Base-by-base conservation (phyloP, 176 grass and related monocot species). In the Dactylis glomerata region DNA sequence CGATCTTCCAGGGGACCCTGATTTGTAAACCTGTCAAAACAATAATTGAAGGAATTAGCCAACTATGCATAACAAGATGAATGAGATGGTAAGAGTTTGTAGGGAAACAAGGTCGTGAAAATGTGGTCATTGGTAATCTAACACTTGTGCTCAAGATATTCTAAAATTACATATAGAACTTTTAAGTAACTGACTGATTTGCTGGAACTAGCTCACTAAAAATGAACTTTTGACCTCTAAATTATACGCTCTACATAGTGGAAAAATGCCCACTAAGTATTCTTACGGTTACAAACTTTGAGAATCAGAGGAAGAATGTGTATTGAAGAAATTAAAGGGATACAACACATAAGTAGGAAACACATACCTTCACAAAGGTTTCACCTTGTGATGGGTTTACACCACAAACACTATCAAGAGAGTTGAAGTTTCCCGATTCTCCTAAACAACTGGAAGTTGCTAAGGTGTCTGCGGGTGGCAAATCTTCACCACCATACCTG, bases 351-450 rank as follows among this genome's bases (percentile, higher is more conserved):
- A 83, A 74, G 23, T 57, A 67, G 81, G 37, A 64, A 68, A 54
- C 19, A 61, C 62, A 88, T 55, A 97, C 95, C 92, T 97, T 97
- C 85, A 97, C 95, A 80, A 97, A 97, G 71, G 92, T 97, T 87
- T 86, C 94, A 92, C 77, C 79, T 82, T 91, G 92, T 87, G 88
- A 86, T 64, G 77, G 80, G 85, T 87, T 93, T 44, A 83, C 86
- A 66, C 87, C 77, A 34, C 84, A 89, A 75, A 97, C 74, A 86
- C 91, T 88, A 52, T 91, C 83, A 61, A 91, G 76, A 68, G 84
- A 76, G 55, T 85, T 83, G 52, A 91, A 89, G 50, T 92, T 72
- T 75, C 85, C 92, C 5, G 91, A 84, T 55, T 95, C 91, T 75
- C 92, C 91, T 64, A 95, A 78, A 74, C 85, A 93, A 88, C 73